Evolutionary conservation across 1,139 yeast genomes (phyloP), one percentile per base, ranked within the genome.

Genomic region (Hansenula sp.): DNA sequence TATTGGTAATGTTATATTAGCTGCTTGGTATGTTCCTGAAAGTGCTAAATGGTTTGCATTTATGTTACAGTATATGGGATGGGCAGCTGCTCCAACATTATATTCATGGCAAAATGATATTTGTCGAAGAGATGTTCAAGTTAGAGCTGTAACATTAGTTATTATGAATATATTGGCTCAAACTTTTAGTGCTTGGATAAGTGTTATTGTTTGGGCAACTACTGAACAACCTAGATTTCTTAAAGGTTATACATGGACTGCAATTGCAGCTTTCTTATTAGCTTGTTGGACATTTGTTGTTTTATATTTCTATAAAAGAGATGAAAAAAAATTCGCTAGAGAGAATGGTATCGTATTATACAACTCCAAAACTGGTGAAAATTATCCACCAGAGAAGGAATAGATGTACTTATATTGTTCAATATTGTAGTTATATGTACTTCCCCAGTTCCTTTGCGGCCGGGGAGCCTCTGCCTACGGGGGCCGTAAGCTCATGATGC

Each of bases 261-360:
- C 8, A 50, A 70, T 21, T 64, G 73, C 45, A 80, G 78, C 5
- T 66, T 70, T 33, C 61, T 73, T 17, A 19, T 66, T 77, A 43
- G 56, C 67, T 24, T 36, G 69, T 5, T 74, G 79, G 78, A 68
- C 79, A 0, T 60, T 74, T 37, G 64, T 75, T 10, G 81, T 75
- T 8, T 66, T 77, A 46, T 73, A 64, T 52, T 67, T 75, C 45
- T 80, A 78, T 63, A 80, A 79, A 59, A 67, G 68, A 36, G 75
- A 77, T 41, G 86, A 81, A 53, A 67, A 71, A 42, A 59, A 59
- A 37, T 55, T 67, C 44, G 81, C 84, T 12, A 56, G 60, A 34
- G 69, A 65, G 18, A 75, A 78, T 47, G 81, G 80, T 27, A 73
- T 76, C 42, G 56, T 65, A 25, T 44, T 75, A 18, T 73, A 66